Percentiles rank a stretch among this genome's conserved stretches.
Evolutionary conservation across 2,329 filamentous ascomycete species (phyloP).

Genomic region (Alternaria tenuissima): DNA sequence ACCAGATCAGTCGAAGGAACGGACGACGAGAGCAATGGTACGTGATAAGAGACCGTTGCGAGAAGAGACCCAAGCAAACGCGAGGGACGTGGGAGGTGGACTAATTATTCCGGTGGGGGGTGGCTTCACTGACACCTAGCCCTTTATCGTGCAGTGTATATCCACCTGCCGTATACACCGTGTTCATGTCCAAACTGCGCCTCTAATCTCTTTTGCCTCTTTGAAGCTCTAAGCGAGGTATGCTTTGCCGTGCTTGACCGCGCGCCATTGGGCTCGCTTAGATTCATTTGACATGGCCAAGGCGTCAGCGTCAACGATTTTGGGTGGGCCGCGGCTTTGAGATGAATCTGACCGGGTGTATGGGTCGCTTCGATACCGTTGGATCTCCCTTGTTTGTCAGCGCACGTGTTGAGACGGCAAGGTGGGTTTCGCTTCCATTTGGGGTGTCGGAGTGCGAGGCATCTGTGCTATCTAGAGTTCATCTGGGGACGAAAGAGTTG

Average conservation of each 20-base stretch:
- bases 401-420: constrained; percentile 6
- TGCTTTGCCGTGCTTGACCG: background rate
- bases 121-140: constrained; percentile 6
- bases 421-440: constrained; percentile 7
- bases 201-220: constrained; percentile 4
- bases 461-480: background rate
- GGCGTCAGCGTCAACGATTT: constrained; percentile 10
- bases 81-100: constrained; percentile 1
- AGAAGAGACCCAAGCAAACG: background rate
- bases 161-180: constrained; percentile 26
- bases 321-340: constrained; percentile 1
- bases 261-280: constrained; percentile 19
- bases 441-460: constrained; percentile 8
- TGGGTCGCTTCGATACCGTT: constrained; percentile 1
- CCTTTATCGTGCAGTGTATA: constrained; percentile 12
- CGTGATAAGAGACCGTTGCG: background rate
- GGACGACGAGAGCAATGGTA: background rate
- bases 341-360: background rate
- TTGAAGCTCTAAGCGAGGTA: constrained; percentile 25
- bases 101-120: constrained; percentile 10
- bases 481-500: background rate
- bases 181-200: constrained; percentile 11
- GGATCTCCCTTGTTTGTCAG: background rate
- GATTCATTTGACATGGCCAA: constrained; percentile 6
- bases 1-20: background rate